Conservation (phyloP, 2,329 filamentous ascomycete genomes). For the Immersiporthe knoxdaviesiana region DNA sequence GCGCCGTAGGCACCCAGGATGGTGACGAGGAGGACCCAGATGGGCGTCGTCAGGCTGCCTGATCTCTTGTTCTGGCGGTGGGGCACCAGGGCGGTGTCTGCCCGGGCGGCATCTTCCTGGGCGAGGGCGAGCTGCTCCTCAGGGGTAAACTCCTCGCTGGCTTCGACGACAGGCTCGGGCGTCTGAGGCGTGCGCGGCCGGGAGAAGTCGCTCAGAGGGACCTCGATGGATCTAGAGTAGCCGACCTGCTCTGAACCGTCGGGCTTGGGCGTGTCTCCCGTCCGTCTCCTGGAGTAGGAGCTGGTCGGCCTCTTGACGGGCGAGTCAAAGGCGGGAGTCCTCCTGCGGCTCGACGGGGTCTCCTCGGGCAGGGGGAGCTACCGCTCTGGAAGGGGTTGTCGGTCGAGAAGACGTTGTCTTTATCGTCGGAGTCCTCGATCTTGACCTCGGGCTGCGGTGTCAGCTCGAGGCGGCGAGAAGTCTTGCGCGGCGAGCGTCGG, state of each 20-base stretch:
- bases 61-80: slow-evolving; percentile 46
- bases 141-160: slow-evolving; percentile 91
- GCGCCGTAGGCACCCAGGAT: slow-evolving; percentile 72
- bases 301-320: slow-evolving; percentile 45
- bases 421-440: slow-evolving; percentile 55
- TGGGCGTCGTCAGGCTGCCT: slow-evolving; percentile 61
- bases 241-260: slow-evolving; percentile 58
- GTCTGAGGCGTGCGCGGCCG: slow-evolving; percentile 41
- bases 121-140: slow-evolving; percentile 83
- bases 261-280: slow-evolving; percentile 46
- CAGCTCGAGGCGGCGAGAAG: slow-evolving; percentile 23
- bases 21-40: slow-evolving; percentile 72
- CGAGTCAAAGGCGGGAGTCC: slow-evolving; percentile 48
- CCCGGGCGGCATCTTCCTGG: slow-evolving; percentile 65
- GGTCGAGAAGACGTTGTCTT: slow-evolving; percentile 74
- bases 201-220: slow-evolving; percentile 50
- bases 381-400: slow-evolving; percentile 95
- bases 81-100: slow-evolving; percentile 50
- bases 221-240: slow-evolving; percentile 61
- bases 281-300: slow-evolving; percentile 48
- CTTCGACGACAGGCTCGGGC: slow-evolving; percentile 54
- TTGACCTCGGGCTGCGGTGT: slow-evolving; percentile 54
- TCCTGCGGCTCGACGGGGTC: slow-evolving; percentile 54
- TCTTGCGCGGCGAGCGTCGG: slow-evolving; percentile 25
- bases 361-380: slow-evolving; percentile 64